Evolutionary conservation across 75 land plant species (phyloP), one percentile per base, ranked within the genome.

Genomic region (Larix kaempferi): DNA sequence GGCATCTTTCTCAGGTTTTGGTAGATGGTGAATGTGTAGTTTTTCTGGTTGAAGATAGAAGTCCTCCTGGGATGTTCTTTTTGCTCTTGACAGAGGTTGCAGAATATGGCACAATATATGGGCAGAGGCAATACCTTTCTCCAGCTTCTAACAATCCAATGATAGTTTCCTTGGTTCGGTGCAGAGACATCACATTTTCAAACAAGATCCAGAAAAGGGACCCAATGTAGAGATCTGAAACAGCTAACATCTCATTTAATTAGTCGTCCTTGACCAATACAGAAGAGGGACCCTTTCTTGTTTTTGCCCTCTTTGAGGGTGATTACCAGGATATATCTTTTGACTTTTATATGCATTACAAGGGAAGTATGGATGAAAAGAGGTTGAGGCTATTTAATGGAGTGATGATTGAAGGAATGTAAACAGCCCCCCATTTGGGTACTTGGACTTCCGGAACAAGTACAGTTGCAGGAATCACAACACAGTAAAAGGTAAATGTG

Each of bases 101-200:
- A 29, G 33, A 29, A 29, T 23, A 23, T 16, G 55, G 37, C 12
- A 26, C 14, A 73, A 29, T 22, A 21, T 14, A 44, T 49, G 16
- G 3, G 56, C 17, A 41, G 56, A 44, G 54, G 17, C 22, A 73
- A 23, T 86, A 92, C 98, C 95, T 89, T 60, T 93, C 95, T 21
- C 76, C 80, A 2, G 93, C 83, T 56, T 89, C 93, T 17, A 93
- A 63, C 29, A 93, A 75, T 3, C 95, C 95, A 6, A 88, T 93
- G 65, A 91, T 59, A 6, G 93, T 78, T 4, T 88, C 94, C 78
- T 91, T 93, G n/a, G 91, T 82, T 17, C 94, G 75, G 60, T 90
- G 95, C 64, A 93, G 37, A 21, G 95, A 91, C 94, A 93, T 93
- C 39, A 93, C 95, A 57, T 93, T 93, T 80, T 93, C 95, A 65